A percentile compares a stretch with the other conserved stretches of the same genome.
These are phyloP conservation scores for Pyrus betulifolia DNA, from an alignment of 306 rosid species.

Conservation along the genomic window DNA sequence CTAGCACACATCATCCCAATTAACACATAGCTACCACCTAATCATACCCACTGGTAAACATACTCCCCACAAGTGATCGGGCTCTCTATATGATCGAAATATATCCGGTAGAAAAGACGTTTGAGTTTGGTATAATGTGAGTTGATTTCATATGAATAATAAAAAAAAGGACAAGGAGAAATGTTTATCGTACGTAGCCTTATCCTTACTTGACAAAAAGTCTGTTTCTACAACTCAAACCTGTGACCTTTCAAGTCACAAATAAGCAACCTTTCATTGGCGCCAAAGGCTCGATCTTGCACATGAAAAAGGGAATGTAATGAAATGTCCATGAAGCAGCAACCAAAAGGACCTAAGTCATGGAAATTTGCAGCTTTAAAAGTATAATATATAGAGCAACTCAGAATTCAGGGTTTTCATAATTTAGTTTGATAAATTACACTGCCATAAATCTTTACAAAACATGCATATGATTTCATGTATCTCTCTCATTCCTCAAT, in stretches of 20 bases:
- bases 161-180: no score
- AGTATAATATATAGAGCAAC: slow-evolving; percentile 14
- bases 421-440: background rate
- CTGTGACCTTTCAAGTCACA: no score
- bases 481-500: background rate
- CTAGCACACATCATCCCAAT: background rate
- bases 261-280: no score
- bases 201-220: no score
- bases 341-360: background rate
- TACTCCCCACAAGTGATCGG: background rate
- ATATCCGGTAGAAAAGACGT: background rate
- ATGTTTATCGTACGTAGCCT: no score
- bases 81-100: background rate
- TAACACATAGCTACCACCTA: background rate
- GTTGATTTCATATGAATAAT: no score
- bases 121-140: no score
- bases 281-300: no score
- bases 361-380: background rate
- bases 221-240: no score
- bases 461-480: slow-evolving; percentile 2
- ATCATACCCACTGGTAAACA: no score
- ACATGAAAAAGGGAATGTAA: no score
- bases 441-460: slow-evolving; percentile 11
- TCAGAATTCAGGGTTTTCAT: slow-evolving; percentile 1
- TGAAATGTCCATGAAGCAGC: no score